Evolutionary conservation across 345 rosid genomes (phyloP), one percentile per base, ranked within the genome.

Genomic region (Aethionema arabicum): DNA sequence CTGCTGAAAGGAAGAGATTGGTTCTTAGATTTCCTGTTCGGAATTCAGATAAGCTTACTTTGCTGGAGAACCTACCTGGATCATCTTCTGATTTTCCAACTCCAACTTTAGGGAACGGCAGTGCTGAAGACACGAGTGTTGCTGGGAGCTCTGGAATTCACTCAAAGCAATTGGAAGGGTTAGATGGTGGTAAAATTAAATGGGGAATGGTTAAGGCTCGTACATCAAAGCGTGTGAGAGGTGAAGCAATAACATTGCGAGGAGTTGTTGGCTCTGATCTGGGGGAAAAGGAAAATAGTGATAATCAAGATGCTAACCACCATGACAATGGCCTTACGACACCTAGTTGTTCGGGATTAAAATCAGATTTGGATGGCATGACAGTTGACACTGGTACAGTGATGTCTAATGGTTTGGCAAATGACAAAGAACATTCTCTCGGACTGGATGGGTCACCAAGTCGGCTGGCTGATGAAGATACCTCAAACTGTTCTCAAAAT

Each of bases 181-280:
- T 59, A 71, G 78, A 56, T 60, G 75, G 72, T 73, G 84, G 81
- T 56, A 75, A 82, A 61, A 76, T 90, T 61, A 85, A 68, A 69
- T 95, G 99, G 99, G 99, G 95, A 76, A 85, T 80, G 44, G 88
- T 72, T 59, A 95, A 68, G 82, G 84, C 84, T 41, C 96, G 99
- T 47, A 78, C 89, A 41, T 65, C 82, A 32, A 90, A 88, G 77
- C 88, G 87, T 52, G 79, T 59, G 57, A 85, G 80, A 76, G 65
- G 84, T 63, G 85, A 85, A 78, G 67, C 76, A 7, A 13, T 56
- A 50, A 65, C 80, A 55, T 67, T 51, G 15, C 80, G 70, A 65
- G 64, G 72, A 37, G 56, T 47, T 70, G 53, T 68, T 31, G 66
- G 60, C 56, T 66, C 78, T 75, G 71, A 72, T 59, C 52, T 45